Base-by-base conservation (phyloP, 2,329 filamentous ascomycete genomes). In the Colletotrichum noveboracense region DNA sequence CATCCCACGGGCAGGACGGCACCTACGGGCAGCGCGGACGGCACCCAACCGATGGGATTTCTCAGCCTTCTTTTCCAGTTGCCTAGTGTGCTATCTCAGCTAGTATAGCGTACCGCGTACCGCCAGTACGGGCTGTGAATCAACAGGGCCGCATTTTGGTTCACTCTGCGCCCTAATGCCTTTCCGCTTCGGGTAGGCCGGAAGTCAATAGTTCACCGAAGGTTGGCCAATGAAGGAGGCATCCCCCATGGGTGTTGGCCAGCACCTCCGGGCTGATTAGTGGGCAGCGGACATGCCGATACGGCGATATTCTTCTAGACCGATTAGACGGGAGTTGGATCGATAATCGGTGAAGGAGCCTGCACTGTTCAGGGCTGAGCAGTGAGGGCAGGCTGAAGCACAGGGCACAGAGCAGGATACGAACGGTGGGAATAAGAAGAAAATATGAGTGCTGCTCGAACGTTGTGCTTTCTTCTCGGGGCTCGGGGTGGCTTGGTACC, bases 301-400 rank as follows among this genome's bases (percentile, higher is more conserved):
- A 71, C 48, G 60, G 48, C 67, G 60, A 74, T 74, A 74, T 74
- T 36, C 48, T 43, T 70, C 60, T 70, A 70, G 66, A 26, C 66
- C 52, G 52, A 67, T 36, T 10, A 26, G 18, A 55, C 38, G 58
- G 21, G 66, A 32, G 36, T 52, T 36, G 32, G 52, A 52, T 28
- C 34, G 64, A 26, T 34, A 21, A 34, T 32, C 28, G 21, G 55
- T 58, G 55, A 58, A 58, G 58, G 58, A 18, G 43, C n/a, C 43
- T 21, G 43, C 43, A 43, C 18, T 43, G 38, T 21, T 48, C 43
- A 48, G 43, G 43, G 43, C 43, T 48, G 43, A 24, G 24, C 24
- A 24, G 24, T 24, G 24, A 48, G n/a, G 43, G 43, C 28, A 61
- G 66, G 66, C 65, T 67, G 28, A 55, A 55, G 64, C 65, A 67